Evolutionary conservation across 148 eudicot species (phyloP).

Genomic region (Nyssa sinensis): DNA sequence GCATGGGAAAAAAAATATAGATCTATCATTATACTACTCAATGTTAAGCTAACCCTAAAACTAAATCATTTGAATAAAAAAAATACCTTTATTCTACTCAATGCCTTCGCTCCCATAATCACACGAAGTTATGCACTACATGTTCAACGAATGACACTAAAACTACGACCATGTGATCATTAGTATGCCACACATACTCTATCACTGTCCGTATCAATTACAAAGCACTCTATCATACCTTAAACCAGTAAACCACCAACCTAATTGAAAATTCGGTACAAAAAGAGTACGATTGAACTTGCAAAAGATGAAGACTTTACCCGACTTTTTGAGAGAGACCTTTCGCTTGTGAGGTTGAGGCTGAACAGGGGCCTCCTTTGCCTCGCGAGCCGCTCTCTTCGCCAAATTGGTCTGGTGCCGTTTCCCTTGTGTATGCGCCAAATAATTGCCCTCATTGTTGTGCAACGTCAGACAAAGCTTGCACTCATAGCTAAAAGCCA

Average conservation of each 20-base stretch:
- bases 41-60: too few species aligned
- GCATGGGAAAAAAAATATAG: too few species aligned
- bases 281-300: background rate
- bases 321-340: slow-evolving; percentile 54
- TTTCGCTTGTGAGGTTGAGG: slow-evolving; percentile 92
- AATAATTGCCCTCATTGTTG: slow-evolving; percentile 95
- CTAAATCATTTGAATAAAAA: too few species aligned
- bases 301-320: slow-evolving; percentile 24
- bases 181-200: background rate
- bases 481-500: slow-evolving; percentile 68
- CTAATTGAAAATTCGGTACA: background rate
- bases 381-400: slow-evolving; percentile 96
- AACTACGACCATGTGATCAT: background rate
- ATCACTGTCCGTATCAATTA: background rate
- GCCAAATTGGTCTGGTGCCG: slow-evolving; percentile 97
- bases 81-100: too few species aligned
- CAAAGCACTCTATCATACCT: background rate
- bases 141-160: background rate
- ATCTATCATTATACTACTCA: too few species aligned
- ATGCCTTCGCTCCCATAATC: too few species aligned
- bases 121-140: background rate
- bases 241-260: background rate
- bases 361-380: slow-evolving; percentile 92
- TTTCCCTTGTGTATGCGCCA: slow-evolving; percentile 98
- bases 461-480: slow-evolving; percentile 90